Percentiles rank a stretch among this genome's conserved stretches.
These are phyloP conservation scores for Daldinia loculata DNA, from an alignment of 495 filamentous ascomycete species.

Conservation along the genomic window DNA sequence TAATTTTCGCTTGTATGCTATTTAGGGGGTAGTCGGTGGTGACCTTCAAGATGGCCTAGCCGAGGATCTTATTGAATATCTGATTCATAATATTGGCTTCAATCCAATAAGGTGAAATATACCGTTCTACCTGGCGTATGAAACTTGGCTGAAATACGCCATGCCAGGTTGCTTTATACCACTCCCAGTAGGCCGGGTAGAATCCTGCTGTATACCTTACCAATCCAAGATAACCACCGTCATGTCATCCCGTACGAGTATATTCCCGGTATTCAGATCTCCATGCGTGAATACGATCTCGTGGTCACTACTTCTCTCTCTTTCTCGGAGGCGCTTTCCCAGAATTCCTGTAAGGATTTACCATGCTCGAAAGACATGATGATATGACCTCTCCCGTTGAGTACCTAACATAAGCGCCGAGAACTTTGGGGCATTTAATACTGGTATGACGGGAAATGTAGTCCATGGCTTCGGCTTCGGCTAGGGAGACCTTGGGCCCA, in stretches of 20 bases:
- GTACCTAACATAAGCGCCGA: too few relatives aligned
- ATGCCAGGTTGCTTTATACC: not conserved
- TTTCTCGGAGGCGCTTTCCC: too few relatives aligned
- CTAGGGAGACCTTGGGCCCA: too few relatives aligned
- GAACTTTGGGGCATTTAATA: too few relatives aligned
- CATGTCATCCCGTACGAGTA: not conserved
- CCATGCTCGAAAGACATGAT: too few relatives aligned
- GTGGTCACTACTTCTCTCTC: not conserved
- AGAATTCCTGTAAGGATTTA: too few relatives aligned
- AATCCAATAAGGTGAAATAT: not conserved
- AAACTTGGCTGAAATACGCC: not conserved
- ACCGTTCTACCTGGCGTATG: not conserved
- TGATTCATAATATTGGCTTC: not conserved
- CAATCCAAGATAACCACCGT: not conserved
- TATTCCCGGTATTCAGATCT: not conserved
- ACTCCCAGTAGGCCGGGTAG: not conserved
- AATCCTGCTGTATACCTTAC: not conserved
- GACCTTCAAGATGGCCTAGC: not conserved
- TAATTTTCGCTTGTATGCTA: too few relatives aligned
- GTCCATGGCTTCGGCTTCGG: too few relatives aligned
- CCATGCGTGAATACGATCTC: not conserved
- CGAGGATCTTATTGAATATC: not conserved
- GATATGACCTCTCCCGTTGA: too few relatives aligned
- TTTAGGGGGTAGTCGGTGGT: too few relatives aligned
- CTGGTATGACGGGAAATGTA: too few relatives aligned